Percentiles rank a stretch among this genome's conserved stretches.
Evolutionary conservation across 768 basidiomycete genomes (phyloP).

Genomic region (Hygrophorus russula): DNA sequence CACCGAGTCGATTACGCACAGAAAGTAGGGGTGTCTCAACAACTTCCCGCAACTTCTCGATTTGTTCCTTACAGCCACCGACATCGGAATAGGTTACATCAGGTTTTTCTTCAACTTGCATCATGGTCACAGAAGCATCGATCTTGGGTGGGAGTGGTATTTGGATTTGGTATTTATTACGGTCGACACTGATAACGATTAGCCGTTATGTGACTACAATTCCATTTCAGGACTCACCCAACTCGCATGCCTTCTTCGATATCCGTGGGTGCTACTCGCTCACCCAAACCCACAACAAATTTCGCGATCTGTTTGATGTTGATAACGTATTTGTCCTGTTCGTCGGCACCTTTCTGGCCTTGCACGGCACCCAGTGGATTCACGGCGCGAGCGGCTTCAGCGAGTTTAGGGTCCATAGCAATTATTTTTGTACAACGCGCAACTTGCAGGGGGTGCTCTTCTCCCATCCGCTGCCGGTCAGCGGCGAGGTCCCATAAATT

Average conservation of each 20-base stretch:
- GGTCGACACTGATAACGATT: constrained; percentile 59
- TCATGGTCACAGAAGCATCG: constrained; percentile 99
- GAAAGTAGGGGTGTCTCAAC: constrained; percentile 93
- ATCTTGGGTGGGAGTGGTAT: constrained; percentile 98
- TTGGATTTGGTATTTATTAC: constrained; percentile 97
- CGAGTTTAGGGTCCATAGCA: constrained; percentile 62
- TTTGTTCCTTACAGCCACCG: constrained; percentile 98
- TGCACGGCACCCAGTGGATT: constrained; percentile 69
- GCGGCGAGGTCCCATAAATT: constrained; percentile 96
- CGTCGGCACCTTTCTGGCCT: constrained; percentile 94
- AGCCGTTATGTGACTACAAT: background rate
- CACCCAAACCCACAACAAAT: constrained; percentile 95
- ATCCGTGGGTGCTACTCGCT: constrained; percentile 94
- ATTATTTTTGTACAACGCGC: constrained; percentile 99
- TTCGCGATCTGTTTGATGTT: constrained; percentile 99
- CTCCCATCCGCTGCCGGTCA: constrained; percentile 82
- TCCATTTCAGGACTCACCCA: constrained; percentile 49
- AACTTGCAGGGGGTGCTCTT: constrained; percentile 92
- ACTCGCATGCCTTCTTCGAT: constrained; percentile 99
- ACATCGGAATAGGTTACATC: constrained; percentile 97
- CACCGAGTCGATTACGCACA: constrained; percentile 33
- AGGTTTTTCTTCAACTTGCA: constrained; percentile 99
- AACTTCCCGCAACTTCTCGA: constrained; percentile 96
- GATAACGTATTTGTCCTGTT: constrained; percentile 99
- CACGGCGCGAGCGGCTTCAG: constrained; percentile 67